These are phyloP conservation scores for Brasenia schreberi DNA, from an alignment of 164 flowering plant genomes.

Conservation along the genomic window DNA sequence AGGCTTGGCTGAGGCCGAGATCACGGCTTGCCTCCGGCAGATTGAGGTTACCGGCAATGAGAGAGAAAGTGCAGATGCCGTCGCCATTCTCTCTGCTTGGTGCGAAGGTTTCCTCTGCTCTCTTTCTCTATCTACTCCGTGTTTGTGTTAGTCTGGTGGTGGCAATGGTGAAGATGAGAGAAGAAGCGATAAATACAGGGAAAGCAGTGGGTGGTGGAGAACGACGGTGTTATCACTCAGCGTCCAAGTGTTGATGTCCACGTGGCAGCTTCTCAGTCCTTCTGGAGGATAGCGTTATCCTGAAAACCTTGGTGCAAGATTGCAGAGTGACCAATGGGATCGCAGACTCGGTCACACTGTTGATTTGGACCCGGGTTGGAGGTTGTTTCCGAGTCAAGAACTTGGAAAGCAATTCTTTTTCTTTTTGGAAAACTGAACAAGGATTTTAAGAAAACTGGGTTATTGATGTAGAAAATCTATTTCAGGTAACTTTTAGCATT, in stretches of 20 bases:
- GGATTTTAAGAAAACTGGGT: no score
- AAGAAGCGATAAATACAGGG: background rate
- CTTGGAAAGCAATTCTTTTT: no score
- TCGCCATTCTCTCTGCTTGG: background rate
- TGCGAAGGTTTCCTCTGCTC: background rate
- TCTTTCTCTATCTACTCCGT: background rate
- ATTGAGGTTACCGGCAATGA: background rate
- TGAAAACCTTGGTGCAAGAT: background rate
- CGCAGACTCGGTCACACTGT: no score
- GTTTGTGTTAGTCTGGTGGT: background rate
- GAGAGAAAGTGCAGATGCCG: background rate
- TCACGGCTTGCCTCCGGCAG: background rate
- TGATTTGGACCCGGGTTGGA: no score
- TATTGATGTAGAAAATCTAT: no score
- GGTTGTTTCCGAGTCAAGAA: no score
- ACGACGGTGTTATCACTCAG: slow-evolving; percentile 3
- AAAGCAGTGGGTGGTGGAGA: slow-evolving; percentile 14
- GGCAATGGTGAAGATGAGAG: background rate
- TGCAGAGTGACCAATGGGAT: background rate
- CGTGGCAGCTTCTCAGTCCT: slow-evolving; percentile 15
- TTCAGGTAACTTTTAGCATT: no score
- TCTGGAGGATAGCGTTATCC: slow-evolving; percentile 23
- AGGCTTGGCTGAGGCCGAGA: background rate
- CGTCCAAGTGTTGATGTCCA: slow-evolving; percentile 1
- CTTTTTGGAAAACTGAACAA: no score